A percentile compares a stretch with the other conserved stretches of the same genome.
Conservation (phyloP, 345 rosid genomes). For the Populus alba region DNA sequence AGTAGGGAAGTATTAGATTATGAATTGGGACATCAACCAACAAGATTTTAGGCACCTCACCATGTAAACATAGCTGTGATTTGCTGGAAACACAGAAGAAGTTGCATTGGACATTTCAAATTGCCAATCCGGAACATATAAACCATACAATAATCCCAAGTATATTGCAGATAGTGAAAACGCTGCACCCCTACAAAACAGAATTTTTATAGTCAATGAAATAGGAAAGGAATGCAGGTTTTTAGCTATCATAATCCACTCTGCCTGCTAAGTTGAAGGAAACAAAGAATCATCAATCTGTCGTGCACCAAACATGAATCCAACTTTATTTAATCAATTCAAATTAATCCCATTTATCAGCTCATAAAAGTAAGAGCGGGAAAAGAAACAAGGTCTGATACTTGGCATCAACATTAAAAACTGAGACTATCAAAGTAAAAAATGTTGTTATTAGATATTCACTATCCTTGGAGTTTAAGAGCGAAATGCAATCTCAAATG, state of each 20-base stretch:
- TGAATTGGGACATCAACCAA: background rate
- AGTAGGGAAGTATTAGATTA: background rate
- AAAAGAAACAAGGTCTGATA: background rate
- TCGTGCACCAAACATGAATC: background rate
- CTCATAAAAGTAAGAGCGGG: background rate
- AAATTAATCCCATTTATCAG: background rate
- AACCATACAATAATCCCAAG: conserved; percentile 34
- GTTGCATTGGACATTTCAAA: conserved; percentile 17
- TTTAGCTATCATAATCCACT: background rate
- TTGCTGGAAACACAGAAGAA: conserved; percentile 15
- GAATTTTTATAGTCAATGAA: background rate
- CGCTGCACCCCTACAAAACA: conserved; percentile 33
- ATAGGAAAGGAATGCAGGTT: background rate
- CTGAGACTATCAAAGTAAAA: background rate
- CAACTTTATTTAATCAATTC: background rate
- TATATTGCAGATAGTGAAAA: conserved; percentile 33
- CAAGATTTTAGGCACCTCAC: conserved; percentile 16
- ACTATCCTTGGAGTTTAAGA: background rate
- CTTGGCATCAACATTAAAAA: background rate
- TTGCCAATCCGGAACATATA: conserved; percentile 52
- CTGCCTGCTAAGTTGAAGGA: background rate
- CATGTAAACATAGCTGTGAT: conserved; percentile 18
- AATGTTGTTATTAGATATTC: background rate
- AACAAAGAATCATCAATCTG: background rate
- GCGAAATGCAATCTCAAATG: background rate